Base-by-base conservation (phyloP, 2,329 filamentous ascomycete species). In the Clathrospora elynae region DNA sequence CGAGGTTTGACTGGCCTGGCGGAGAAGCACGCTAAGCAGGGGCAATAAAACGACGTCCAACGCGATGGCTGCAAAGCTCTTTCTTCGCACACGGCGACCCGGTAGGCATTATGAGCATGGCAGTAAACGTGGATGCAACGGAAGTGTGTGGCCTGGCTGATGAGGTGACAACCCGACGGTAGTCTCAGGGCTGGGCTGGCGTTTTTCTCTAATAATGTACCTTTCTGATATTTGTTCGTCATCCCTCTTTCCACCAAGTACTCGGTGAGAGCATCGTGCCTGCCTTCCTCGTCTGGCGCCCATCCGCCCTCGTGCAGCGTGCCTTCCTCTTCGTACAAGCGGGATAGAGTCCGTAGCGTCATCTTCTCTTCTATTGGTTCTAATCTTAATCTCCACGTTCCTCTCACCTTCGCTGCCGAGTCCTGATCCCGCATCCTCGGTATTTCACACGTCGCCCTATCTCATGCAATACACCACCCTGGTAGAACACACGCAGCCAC, bases 21-120 rank as follows among this genome's bases (percentile, higher is more conserved):
- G 31, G 9, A 2, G 2, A 13, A 26, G 35, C 10, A 25, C 52
- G 51, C 62, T 62, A 62, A 49, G 47, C 50, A 42, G 57, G 57
- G 43, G 44, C 37, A 29, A 31, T 49, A 35, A 40, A 40, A 45
- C 56, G 41, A 58, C 60, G 45, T 56, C 66, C 64, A 67, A 51
- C 47, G 64, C 66, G 49, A 44, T 39, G 24, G 54, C 57, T 49
- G 45, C 59, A 53, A 60, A 45, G 53, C 57, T 49, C 41, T 53
- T 43, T 51, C 49, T 33, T 51, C 46, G 42, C 46, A 52, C 55
- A 53, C 49, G 18, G 43, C 46, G 39, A 48, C 41, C 46, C 35
- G 35, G 49, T 24, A 53, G 32, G 35, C 55, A 55, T 61, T 56
- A 58, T 59, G 47, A 52, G 49, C 42, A 50, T 51, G 46, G 46